Conservation (phyloP, 225 moss, liverwort and hornwort genomes). For the Ulota crispa region DNA sequence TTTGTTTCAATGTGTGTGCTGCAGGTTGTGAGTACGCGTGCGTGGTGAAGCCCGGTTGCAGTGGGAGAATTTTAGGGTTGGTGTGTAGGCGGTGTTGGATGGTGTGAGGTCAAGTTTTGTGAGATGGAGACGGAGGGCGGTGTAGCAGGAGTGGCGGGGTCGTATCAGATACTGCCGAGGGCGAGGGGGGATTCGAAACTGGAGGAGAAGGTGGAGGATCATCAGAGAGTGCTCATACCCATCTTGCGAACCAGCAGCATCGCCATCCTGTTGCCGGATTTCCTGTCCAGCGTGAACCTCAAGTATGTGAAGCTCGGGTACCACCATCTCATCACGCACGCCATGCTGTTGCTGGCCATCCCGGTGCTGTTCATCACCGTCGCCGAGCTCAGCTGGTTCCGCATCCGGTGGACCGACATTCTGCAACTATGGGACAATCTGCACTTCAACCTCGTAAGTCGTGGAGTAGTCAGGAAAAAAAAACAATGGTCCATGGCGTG, state of each 20-base stretch:
- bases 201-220: slow-evolving; percentile 27
- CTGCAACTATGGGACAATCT: slow-evolving; percentile 51
- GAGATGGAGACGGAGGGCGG: slow-evolving; percentile 19
- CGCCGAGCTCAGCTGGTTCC: slow-evolving; percentile 48
- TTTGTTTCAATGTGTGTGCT: background rate
- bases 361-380: slow-evolving; percentile 41
- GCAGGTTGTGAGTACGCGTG: background rate
- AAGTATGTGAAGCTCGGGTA: slow-evolving; percentile 61
- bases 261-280: slow-evolving; percentile 48
- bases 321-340: slow-evolving; percentile 58
- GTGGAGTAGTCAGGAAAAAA: no score
- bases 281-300: slow-evolving; percentile 48
- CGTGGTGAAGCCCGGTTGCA: background rate
- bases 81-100: background rate
- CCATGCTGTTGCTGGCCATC: slow-evolving; percentile 45
- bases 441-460: slow-evolving; percentile 54
- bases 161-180: background rate
- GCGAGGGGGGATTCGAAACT: background rate
- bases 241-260: slow-evolving; percentile 42
- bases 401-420: slow-evolving; percentile 37
- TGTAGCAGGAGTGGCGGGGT: background rate
- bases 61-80: background rate
- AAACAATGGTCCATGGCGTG: no score
- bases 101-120: background rate
- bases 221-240: slow-evolving; percentile 28